Evolutionary conservation across 495 filamentous ascomycete species (phyloP).

Genomic region (Neohortaea acidophila): DNA sequence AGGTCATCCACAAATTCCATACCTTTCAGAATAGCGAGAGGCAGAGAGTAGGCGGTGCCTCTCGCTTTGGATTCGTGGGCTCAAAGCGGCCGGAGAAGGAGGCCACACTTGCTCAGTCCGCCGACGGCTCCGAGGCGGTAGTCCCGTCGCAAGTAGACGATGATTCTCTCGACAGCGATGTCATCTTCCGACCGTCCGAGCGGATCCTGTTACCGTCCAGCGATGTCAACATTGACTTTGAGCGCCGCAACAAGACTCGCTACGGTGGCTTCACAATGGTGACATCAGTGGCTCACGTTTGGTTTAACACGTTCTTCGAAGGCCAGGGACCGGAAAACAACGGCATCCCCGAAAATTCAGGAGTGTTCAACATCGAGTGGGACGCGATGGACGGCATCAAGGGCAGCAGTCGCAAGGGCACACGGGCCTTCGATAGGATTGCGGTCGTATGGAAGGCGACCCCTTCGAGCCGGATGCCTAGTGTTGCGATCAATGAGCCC

Average conservation of each 20-base stretch:
- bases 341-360: conserved; percentile 36
- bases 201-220: conserved; percentile 57
- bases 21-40: conserved; percentile 61
- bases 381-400: conserved; percentile 61
- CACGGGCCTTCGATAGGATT: conserved; percentile 63
- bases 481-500: conserved; percentile 22
- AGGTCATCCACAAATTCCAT: conserved; percentile 70
- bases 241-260: conserved; percentile 59
- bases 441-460: conserved; percentile 63
- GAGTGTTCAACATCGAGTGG: conserved; percentile 51
- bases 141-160: neutral
- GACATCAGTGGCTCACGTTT: conserved; percentile 82
- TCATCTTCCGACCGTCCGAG: conserved; percentile 57
- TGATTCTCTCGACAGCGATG: conserved; percentile 27
- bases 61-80: conserved; percentile 28
- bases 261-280: conserved; percentile 78
- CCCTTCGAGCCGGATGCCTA: conserved; percentile 17
- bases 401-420: conserved; percentile 65
- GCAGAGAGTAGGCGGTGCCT: conserved; percentile 39
- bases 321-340: conserved; percentile 53
- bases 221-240: conserved; percentile 82
- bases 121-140: neutral
- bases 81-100: neutral
- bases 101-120: neutral
- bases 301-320: conserved; percentile 94